These are phyloP conservation scores for Dictyostelium citrinum DNA, from an alignment of 78 protist genomes.

Conservation along the genomic window DNA sequence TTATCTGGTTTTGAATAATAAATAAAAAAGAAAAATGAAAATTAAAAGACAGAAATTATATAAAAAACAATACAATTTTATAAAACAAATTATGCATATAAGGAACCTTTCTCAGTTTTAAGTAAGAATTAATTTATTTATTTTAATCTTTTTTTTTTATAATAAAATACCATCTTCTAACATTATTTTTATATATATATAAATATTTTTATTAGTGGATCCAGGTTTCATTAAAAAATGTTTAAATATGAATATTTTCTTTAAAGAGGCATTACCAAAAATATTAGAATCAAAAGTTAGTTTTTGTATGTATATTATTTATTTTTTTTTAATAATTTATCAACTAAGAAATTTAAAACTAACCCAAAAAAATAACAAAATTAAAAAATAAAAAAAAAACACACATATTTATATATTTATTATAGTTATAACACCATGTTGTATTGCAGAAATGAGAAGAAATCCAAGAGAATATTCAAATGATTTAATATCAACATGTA, in stretches of 20 bases:
- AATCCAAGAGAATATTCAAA: slow-evolving; percentile 14
- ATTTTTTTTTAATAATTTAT: background rate
- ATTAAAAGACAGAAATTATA: slow-evolving; percentile 25
- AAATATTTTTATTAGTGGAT: slow-evolving; percentile 7
- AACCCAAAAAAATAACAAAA: background rate
- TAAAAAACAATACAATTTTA: slow-evolving; percentile 37
- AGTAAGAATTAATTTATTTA: background rate
- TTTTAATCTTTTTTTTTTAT: background rate
- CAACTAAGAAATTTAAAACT: no score
- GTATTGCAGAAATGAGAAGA: slow-evolving; percentile 23
- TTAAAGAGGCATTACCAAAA: slow-evolving; percentile 13
- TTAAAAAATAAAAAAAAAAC: no score
- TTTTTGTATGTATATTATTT: slow-evolving; percentile 21
- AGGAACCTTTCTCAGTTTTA: slow-evolving; percentile 49
- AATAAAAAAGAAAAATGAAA: slow-evolving; percentile 10
- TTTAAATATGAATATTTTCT: slow-evolving; percentile 1
- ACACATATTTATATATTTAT: background rate
- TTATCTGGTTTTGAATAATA: background rate
- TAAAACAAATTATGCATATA: slow-evolving; percentile 29
- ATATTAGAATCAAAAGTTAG: slow-evolving; percentile 1
- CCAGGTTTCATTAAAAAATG: slow-evolving; percentile 22
- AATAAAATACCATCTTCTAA: no score
- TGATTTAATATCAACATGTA: slow-evolving; percentile 1
- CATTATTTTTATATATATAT: no score
- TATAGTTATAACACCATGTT: slow-evolving; percentile 48